Evolutionary conservation across 495 filamentous ascomycete species (phyloP).

Genomic region (Tuber borchii): DNA sequence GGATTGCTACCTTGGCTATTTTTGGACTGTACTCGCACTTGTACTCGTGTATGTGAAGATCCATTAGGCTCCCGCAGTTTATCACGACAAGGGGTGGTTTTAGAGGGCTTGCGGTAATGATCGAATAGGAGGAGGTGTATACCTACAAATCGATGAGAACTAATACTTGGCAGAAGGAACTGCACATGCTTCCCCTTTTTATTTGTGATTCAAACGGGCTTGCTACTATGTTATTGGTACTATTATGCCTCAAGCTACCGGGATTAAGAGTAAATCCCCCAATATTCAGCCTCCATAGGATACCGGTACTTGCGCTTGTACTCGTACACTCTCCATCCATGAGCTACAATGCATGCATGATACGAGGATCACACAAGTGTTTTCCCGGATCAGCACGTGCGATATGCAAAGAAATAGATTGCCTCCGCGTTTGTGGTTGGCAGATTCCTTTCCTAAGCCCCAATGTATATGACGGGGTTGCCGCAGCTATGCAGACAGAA

Average conservation of each 20-base stretch:
- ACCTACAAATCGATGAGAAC: neutral
- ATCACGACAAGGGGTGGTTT: neutral
- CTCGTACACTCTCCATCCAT: neutral
- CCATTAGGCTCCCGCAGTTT: neutral
- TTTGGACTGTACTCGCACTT: neutral
- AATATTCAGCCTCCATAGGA: no score
- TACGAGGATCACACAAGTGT: neutral
- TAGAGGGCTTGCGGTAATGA: neutral
- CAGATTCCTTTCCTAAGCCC: neutral
- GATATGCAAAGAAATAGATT: neutral
- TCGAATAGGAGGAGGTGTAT: neutral
- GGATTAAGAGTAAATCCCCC: no score
- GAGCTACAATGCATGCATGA: neutral
- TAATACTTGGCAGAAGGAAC: neutral
- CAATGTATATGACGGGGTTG: neutral
- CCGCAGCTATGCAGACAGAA: neutral
- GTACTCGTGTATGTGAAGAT: neutral
- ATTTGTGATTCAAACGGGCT: neutral
- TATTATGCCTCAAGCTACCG: neutral
- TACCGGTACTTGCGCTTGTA: neutral
- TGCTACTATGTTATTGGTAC: neutral
- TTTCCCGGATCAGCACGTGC: neutral
- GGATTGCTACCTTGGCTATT: neutral
- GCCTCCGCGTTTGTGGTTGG: neutral
- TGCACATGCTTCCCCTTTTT: neutral